phyloP scores from a whole-genome alignment of 2,329 filamentous ascomycete species.

The Whalleya microplaca region DNA sequence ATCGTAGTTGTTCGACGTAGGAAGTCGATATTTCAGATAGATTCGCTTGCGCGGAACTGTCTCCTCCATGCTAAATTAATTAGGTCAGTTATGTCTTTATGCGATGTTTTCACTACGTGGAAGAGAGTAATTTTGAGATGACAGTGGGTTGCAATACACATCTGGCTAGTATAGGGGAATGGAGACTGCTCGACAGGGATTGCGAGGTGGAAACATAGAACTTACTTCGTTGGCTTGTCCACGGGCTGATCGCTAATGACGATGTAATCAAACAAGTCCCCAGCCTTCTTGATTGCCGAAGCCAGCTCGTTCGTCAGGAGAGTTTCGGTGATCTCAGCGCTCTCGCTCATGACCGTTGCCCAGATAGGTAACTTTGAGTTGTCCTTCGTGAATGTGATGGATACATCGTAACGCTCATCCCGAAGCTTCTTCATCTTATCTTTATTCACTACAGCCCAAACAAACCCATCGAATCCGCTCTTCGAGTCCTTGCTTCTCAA shows the following conservation, averaged over 20 bases:
- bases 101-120: background rate
- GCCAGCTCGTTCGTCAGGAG: conserved; percentile 87
- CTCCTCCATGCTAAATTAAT: conserved; percentile 71
- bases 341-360: conserved; percentile 96
- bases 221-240: conserved; percentile 84
- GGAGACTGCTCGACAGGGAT: background rate
- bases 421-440: conserved; percentile 86
- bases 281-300: conserved; percentile 76
- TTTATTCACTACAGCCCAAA: conserved; percentile 96
- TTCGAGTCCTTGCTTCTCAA: conserved; percentile 60
- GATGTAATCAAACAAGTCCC: conserved; percentile 81
- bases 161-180: background rate
- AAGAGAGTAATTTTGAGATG: background rate
- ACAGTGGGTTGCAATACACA: background rate
- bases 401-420: conserved; percentile 92
- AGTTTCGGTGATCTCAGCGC: conserved; percentile 87
- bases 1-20: conserved; percentile 64
- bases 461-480: conserved; percentile 84
- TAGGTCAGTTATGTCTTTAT: conserved; percentile 4
- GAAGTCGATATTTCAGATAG: conserved; percentile 75
- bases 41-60: conserved; percentile 84
- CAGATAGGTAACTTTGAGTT: conserved; percentile 85
- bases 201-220: conserved; percentile 16
- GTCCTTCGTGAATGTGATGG: conserved; percentile 91
- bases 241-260: conserved; percentile 88